Evolutionary conservation across 1,139 yeast species (phyloP).

Genomic region (Saccharomyces pastorianus): DNA sequence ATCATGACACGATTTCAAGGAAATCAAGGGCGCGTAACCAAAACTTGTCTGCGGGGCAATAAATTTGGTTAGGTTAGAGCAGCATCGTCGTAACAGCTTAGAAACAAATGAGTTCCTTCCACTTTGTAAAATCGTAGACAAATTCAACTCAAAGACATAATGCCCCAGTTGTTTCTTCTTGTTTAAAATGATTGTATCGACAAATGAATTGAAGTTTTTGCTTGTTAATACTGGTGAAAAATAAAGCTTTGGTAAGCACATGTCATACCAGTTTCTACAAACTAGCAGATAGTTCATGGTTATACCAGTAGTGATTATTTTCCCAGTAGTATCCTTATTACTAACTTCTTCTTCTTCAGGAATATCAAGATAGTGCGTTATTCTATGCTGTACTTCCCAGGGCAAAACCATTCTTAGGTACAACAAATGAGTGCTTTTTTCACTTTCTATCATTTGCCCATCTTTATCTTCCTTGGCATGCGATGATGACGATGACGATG

Average conservation of each 20-base stretch:
- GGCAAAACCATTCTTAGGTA: slow-evolving; percentile 26
- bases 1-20: slow-evolving; percentile 60
- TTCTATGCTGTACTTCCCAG: slow-evolving; percentile 47
- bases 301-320: slow-evolving; percentile 25
- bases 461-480: neutral
- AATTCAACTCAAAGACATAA: slow-evolving; percentile 50
- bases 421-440: neutral
- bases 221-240: slow-evolving; percentile 53
- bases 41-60: slow-evolving; percentile 93
- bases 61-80: slow-evolving; percentile 53
- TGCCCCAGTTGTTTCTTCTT: slow-evolving; percentile 31
- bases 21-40: slow-evolving; percentile 79
- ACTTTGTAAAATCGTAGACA: slow-evolving; percentile 72
- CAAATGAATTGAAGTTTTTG: slow-evolving; percentile 62
- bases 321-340: neutral
- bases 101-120: slow-evolving; percentile 91
- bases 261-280: slow-evolving; percentile 50
- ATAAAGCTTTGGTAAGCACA: slow-evolving; percentile 59
- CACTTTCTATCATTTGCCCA: neutral
- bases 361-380: slow-evolving; percentile 37
- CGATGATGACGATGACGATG: neutral
- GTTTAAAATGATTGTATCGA: slow-evolving; percentile 50
- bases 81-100: slow-evolving; percentile 66
- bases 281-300: slow-evolving; percentile 51
- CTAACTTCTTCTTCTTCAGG: neutral